A percentile compares a stretch with the other conserved stretches of the same genome.
Evolutionary conservation across 768 basidiomycete species (phyloP).

Genomic region (Solioccasus polychromus): DNA sequence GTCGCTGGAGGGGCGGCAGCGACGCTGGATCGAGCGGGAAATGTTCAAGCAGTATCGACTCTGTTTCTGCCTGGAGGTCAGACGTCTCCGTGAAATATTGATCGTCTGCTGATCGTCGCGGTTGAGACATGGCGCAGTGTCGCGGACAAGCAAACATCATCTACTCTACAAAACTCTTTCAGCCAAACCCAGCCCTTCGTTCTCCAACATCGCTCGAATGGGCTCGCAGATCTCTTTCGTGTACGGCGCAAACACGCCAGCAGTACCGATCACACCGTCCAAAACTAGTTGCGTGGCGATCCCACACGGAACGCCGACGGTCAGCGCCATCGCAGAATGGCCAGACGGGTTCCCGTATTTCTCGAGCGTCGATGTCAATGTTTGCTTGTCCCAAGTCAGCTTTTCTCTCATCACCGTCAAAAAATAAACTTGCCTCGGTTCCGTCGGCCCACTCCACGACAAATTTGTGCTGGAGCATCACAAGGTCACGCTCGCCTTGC

Average conservation of each 20-base stretch:
- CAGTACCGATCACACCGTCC: slow-evolving; percentile 74
- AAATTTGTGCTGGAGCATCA: slow-evolving; percentile 99
- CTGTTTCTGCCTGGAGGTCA: slow-evolving; percentile 58
- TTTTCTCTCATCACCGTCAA: background rate
- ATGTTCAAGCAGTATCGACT: slow-evolving; percentile 58
- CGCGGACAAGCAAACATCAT: background rate
- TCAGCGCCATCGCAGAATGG: slow-evolving; percentile 86
- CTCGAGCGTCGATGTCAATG: slow-evolving; percentile 87
- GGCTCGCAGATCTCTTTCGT: slow-evolving; percentile 80
- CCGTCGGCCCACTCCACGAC: slow-evolving; percentile 88
- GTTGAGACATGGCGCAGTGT: slow-evolving; percentile 19
- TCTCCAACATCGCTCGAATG: slow-evolving; percentile 63
- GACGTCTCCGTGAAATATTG: slow-evolving; percentile 64
- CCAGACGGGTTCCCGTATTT: slow-evolving; percentile 78
- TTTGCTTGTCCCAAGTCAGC: slow-evolving; percentile 49
- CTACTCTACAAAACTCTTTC: slow-evolving; percentile 59
- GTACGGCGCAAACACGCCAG: slow-evolving; percentile 88
- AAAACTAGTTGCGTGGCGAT: slow-evolving; percentile 90
- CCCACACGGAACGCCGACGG: slow-evolving; percentile 92
- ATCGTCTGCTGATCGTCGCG: slow-evolving; percentile 48
- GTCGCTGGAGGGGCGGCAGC: slow-evolving; percentile 49
- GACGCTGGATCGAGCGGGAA: slow-evolving; percentile 34
- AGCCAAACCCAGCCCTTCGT: slow-evolving; percentile 69
- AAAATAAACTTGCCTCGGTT: slow-evolving; percentile 43
- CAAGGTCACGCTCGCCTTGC: slow-evolving; percentile 87